A percentile compares a stretch with the other conserved stretches of the same genome.
These are phyloP conservation scores for Rhizophora apiculata DNA, from an alignment of 345 rosid genomes.

Conservation along the genomic window DNA sequence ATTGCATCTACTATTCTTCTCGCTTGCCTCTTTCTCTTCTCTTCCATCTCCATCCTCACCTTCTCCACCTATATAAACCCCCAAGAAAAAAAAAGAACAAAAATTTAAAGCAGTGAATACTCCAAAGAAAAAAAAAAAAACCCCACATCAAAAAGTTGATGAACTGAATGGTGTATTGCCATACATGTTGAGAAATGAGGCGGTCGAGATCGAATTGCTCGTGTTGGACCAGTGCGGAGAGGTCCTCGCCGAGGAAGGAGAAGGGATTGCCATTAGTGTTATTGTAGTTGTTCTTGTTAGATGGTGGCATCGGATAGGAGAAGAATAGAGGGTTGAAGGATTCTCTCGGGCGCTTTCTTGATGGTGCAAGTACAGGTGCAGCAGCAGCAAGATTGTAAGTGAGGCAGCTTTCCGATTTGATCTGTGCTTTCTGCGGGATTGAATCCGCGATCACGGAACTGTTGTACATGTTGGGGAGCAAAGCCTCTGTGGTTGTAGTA, in stretches of 20 bases:
- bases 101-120: too few species aligned
- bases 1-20: constrained; percentile 52
- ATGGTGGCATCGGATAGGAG: constrained; percentile 26
- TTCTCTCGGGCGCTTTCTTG: constrained; percentile 70
- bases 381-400: constrained; percentile 38
- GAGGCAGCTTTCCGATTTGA: constrained; percentile 63
- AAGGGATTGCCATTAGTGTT: constrained; percentile 16
- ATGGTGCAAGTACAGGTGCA: too few species aligned
- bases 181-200: constrained; percentile 65
- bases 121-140: too few species aligned
- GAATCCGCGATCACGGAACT: constrained; percentile 38
- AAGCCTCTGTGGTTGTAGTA: constrained; percentile 29
- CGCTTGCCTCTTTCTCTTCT: constrained; percentile 52
- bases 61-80: constrained; percentile 52
- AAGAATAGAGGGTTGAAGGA: constrained; percentile 24
- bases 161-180: not conserved
- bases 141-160: too few species aligned
- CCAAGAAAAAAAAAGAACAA: too few species aligned
- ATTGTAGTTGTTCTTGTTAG: constrained; percentile 15
- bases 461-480: constrained; percentile 42
- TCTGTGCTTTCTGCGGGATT: constrained; percentile 35
- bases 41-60: constrained; percentile 67
- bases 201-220: constrained; percentile 61
- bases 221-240: constrained; percentile 62
- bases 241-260: constrained; percentile 64